Evolutionary conservation across 2,329 filamentous ascomycete genomes (phyloP).

Genomic region (Colletotrichum costaricense): DNA sequence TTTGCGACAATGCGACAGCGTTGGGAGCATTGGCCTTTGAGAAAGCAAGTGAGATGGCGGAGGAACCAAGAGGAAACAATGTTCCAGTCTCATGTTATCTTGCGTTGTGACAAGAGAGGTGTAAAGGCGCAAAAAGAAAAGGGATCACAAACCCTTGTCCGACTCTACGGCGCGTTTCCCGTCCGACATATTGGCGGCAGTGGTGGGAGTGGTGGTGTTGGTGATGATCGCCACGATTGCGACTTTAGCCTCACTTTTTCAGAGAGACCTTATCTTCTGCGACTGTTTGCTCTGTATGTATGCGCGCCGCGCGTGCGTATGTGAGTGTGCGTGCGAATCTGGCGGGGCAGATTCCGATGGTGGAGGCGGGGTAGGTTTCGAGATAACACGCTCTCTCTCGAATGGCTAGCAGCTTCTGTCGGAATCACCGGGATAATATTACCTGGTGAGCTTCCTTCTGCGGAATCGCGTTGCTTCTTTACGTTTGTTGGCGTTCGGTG

Average conservation of each 20-base stretch:
- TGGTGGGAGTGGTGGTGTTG: background rate
- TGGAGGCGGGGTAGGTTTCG: conserved; percentile 30
- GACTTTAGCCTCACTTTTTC: background rate
- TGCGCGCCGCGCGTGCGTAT: conserved; percentile 1
- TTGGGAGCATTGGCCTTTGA: background rate
- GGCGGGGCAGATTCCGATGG: conserved; percentile 29
- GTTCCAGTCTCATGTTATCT: background rate
- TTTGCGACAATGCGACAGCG: background rate
- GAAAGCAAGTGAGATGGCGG: background rate
- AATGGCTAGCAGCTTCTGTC: background rate
- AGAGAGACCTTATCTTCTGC: background rate
- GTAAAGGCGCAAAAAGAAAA: background rate
- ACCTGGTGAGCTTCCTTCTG: background rate
- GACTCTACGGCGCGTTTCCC: conserved; percentile 50
- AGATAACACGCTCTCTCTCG: background rate
- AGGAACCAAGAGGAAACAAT: background rate
- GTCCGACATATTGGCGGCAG: conserved; percentile 33
- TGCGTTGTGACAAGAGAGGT: background rate
- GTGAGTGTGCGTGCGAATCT: background rate
- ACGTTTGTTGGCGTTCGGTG: background rate
- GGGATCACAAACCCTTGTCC: conserved; percentile 46
- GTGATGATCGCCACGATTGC: background rate
- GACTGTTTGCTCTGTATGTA: background rate
- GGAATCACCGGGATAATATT: background rate
- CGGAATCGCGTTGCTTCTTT: background rate